Evolutionary conservation across 2,329 filamentous ascomycete genomes (phyloP), one percentile per base, ranked within the genome.

Genomic region (Alternaria sp.): DNA sequence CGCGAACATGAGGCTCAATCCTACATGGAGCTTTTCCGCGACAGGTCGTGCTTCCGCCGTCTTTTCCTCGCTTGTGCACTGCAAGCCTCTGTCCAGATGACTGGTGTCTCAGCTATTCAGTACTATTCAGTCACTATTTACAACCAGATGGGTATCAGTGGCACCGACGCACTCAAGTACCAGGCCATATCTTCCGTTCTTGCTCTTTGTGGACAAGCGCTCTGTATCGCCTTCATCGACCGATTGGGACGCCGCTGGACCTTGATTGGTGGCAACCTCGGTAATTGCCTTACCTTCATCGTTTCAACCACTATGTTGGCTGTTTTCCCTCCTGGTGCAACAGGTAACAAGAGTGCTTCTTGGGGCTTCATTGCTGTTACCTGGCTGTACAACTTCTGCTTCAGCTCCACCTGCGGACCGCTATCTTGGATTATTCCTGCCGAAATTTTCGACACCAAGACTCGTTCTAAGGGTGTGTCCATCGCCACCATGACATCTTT

Each of bases 371-470:
- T 94, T 63, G 85, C 88, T 70, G 84, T 87, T 69, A 94, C 91
- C 1, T 94, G 91, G 91, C 75, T 92, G 2, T 94, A 92, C 83
- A 93, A 94, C 79, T 90, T 93, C 81, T 89, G 85, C 43, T 93
- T 92, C 83, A 89, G 85, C 4, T 85, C 85, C 34, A 90, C 89
- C 2, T 91, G 89, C 60, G 91, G 91, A 22, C 90, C 91, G 0
- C 79, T 93, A 1, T 83, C 85, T 20, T 87, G 85, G 84, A 86
- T 86, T 56, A 87, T 89, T 62, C 87, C 86, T 0, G 88, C 90
- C 51, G 90, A 92, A 74, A 90, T 92, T 41, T 93, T 93, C 79
- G 91, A 93, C 77, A 93, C 89, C 3, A 86, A 89, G 63, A 93
- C 90, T 0, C 85, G 91, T 40, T 84, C 87, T 54, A 92, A 92